Percentiles rank a stretch among this genome's conserved stretches.
Evolutionary conservation across 2,329 filamentous ascomycete genomes (phyloP).

Genomic region (Microsporum canis): DNA sequence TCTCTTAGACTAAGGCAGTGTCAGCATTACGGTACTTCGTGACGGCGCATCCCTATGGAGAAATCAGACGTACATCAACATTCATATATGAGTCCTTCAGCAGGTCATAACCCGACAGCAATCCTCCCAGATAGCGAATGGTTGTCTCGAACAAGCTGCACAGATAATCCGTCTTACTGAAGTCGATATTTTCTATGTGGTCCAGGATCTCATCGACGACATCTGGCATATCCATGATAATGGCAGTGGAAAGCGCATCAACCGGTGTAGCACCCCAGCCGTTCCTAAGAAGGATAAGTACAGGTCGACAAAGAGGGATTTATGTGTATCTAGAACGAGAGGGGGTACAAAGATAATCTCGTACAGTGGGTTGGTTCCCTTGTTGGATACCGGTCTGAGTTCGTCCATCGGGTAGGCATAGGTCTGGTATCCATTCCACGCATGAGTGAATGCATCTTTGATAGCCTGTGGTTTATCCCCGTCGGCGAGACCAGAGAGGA

Average conservation of each 20-base stretch:
- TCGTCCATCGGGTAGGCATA: constrained; percentile 72
- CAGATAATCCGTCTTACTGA: constrained; percentile 46
- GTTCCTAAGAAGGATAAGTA: constrained; percentile 45
- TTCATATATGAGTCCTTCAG: constrained; percentile 54
- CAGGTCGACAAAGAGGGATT: not conserved
- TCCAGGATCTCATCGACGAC: constrained; percentile 61
- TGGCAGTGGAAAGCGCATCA: constrained; percentile 67
- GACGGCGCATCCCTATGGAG: not conserved
- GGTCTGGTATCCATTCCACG: constrained; percentile 62
- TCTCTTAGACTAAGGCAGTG: constrained; percentile 8
- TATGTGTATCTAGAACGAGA: not conserved
- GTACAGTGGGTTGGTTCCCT: constrained; percentile 58
- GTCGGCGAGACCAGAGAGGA: not conserved
- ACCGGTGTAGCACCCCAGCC: constrained; percentile 76
- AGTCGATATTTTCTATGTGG: constrained; percentile 61
- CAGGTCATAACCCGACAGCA: constrained; percentile 60
- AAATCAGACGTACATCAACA: constrained; percentile 25
- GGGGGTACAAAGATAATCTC: constrained; percentile 10
- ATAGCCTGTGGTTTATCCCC: constrained; percentile 46
- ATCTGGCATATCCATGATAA: constrained; percentile 59
- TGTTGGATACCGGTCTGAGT: constrained; percentile 55
- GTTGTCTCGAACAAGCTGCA: constrained; percentile 84
- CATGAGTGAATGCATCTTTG: constrained; percentile 56
- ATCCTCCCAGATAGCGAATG: constrained; percentile 72
- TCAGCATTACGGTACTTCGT: not conserved